Conservation (phyloP, 73 alveolate species). For the Paramecium octaurelia region DNA sequence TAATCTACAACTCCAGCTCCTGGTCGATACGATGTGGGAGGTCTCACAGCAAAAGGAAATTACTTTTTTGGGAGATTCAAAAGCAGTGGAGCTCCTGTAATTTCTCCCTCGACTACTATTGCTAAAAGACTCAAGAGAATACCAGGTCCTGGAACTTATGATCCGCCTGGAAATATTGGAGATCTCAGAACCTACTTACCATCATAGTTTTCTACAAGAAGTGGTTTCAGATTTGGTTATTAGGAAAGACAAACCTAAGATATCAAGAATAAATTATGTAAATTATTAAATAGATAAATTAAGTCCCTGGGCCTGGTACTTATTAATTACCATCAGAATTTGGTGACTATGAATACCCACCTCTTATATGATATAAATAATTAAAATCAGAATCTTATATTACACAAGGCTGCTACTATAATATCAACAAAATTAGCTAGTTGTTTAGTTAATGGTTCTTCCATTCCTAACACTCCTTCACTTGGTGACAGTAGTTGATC, state of each 20-base stretch:
- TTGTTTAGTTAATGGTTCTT: slow-evolving; percentile 57
- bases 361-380: slow-evolving; percentile 10
- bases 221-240: background rate
- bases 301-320: slow-evolving; percentile 53
- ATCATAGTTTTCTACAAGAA: background rate
- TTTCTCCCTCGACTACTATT: background rate
- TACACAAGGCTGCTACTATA: slow-evolving; percentile 17
- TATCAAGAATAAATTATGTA: background rate
- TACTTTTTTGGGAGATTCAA: background rate
- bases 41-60: background rate
- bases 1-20: slow-evolving; percentile 15
- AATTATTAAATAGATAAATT: background rate
- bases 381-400: slow-evolving; percentile 40
- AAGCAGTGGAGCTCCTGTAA: slow-evolving; percentile 45
- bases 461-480: slow-evolving; percentile 59
- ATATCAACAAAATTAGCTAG: slow-evolving; percentile 21
- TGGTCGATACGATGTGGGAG: background rate
- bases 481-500: slow-evolving; percentile 37
- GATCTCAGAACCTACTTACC: background rate
- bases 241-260: background rate
- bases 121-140: background rate
- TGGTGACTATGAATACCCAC: slow-evolving; percentile 50
- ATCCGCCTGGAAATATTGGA: slow-evolving; percentile 42
- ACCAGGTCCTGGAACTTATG: slow-evolving; percentile 42
- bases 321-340: slow-evolving; percentile 45